phyloP scores from a whole-genome alignment of 176 grass and related monocot genomes.

The Phyllostachys edulis region DNA sequence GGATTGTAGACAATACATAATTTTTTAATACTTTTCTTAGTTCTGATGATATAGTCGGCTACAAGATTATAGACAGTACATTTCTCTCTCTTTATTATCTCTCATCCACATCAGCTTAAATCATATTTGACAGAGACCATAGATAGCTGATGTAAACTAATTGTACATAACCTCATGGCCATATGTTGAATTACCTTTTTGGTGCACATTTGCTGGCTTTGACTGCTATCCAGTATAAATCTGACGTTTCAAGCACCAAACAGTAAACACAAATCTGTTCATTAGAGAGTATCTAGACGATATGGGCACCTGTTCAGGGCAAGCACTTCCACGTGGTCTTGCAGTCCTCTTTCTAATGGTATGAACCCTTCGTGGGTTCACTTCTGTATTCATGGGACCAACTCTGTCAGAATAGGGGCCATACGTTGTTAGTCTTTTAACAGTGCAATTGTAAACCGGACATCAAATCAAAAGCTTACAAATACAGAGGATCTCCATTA shows the following conservation, averaged over 20 bases:
- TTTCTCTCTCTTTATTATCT: too few relatives aligned
- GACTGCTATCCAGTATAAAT: background rate
- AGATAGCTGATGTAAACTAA: too few relatives aligned
- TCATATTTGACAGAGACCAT: too few relatives aligned
- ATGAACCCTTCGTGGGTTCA: conserved; percentile 38
- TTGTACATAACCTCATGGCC: too few relatives aligned
- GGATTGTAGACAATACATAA: too few relatives aligned
- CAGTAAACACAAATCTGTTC: background rate
- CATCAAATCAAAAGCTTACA: background rate
- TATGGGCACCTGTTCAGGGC: conserved; percentile 63
- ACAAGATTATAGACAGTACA: too few relatives aligned
- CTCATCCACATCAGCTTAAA: too few relatives aligned
- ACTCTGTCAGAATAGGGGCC: conserved; percentile 38
- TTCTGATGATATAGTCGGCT: too few relatives aligned
- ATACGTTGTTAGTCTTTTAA: background rate
- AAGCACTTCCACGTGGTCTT: conserved; percentile 43
- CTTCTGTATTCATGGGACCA: conserved; percentile 74
- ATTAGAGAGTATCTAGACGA: background rate
- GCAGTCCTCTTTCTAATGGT: conserved; percentile 39
- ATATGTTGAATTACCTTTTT: background rate
- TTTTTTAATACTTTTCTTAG: too few relatives aligned
- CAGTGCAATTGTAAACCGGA: background rate
- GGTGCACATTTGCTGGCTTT: background rate
- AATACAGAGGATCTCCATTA: conserved; percentile 9
- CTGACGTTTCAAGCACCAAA: conserved; percentile 6